Conservation (phyloP, 2,329 filamentous ascomycete genomes). For the Ophiostoma australiae region DNA sequence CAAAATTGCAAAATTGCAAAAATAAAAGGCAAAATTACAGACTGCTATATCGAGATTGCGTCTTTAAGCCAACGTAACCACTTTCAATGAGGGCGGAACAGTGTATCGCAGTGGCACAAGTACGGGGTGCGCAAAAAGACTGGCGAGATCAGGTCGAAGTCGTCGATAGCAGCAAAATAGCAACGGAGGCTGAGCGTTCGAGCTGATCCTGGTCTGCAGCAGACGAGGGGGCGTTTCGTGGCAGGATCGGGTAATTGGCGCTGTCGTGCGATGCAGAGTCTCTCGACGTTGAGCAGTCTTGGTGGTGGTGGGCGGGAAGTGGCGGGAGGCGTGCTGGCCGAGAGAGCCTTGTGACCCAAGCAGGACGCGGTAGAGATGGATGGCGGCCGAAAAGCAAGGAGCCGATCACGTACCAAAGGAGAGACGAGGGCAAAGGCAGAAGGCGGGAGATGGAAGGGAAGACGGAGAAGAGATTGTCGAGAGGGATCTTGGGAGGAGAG, state of each 20-base stretch:
- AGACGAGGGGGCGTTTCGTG: constrained; percentile 11
- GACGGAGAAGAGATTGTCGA: neutral
- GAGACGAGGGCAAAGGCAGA: neutral
- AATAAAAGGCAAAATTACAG: no score
- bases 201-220: constrained; percentile 1
- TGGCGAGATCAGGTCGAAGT: neutral
- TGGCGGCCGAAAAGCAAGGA: constrained; percentile 8
- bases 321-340: neutral
- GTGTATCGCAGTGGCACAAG: neutral
- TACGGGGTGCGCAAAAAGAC: neutral
- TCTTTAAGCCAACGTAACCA: neutral
- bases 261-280: neutral
- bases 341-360: constrained; percentile 3
- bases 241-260: constrained; percentile 2
- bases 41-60: neutral
- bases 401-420: neutral
- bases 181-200: neutral
- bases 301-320: neutral
- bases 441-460: neutral
- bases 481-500: neutral
- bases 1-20: neutral
- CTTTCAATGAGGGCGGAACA: neutral
- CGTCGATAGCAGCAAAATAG: neutral
- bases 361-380: neutral
- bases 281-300: neutral